Evolutionary conservation across 257 asterid genomes (phyloP).

Genomic region (Nicotiana paniculata): DNA sequence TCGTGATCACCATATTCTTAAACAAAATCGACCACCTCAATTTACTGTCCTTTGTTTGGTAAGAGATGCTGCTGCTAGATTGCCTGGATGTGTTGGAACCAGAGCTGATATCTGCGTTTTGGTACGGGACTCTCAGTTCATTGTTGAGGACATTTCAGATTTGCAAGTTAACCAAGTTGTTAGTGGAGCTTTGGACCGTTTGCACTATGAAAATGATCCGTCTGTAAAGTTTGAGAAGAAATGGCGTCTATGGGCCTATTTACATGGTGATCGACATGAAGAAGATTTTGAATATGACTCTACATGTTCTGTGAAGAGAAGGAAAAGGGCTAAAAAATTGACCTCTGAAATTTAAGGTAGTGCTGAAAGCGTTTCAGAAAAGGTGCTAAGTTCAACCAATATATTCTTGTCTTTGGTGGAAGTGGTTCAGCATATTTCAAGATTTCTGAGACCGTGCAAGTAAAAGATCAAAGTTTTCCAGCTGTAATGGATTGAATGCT

Average conservation of each 20-base stretch:
- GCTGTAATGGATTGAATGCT: neutral
- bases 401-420: neutral
- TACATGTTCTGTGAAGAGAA: constrained; percentile 81
- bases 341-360: neutral
- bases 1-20: constrained; percentile 85
- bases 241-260: constrained; percentile 77
- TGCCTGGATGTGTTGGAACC: constrained; percentile 92
- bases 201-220: constrained; percentile 89
- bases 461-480: neutral
- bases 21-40: constrained; percentile 76
- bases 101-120: constrained; percentile 84
- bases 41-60: constrained; percentile 89
- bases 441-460: neutral
- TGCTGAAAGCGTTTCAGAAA: neutral
- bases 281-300: constrained; percentile 97
- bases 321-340: constrained; percentile 76
- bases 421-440: neutral
- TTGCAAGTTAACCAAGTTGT: constrained; percentile 86
- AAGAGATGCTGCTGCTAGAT: constrained; percentile 91
- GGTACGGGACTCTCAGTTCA: constrained; percentile 84
- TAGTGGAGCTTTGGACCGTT: constrained; percentile 86
- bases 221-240: constrained; percentile 90
- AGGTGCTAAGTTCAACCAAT: neutral
- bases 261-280: constrained; percentile 82
- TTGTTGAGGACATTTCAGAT: constrained; percentile 81